Conservation (phyloP, 495 filamentous ascomycete species). For the Podospora fimiseda region DNA sequence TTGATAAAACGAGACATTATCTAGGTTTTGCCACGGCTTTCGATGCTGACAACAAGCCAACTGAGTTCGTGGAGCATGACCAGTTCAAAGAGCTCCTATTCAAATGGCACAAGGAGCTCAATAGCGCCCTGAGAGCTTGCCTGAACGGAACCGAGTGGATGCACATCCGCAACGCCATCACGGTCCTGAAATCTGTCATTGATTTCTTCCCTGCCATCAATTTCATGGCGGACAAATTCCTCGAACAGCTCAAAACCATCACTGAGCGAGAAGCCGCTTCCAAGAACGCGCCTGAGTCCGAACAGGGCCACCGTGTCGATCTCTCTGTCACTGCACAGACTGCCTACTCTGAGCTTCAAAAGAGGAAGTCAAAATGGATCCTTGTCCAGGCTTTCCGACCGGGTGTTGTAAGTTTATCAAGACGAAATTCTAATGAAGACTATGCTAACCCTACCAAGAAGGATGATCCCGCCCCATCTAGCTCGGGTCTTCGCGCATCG, state of each 20-base stretch:
- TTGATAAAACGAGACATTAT: conserved; percentile 29
- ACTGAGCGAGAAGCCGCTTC: conserved; percentile 61
- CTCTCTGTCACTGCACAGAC: conserved; percentile 85
- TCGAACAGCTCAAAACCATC: conserved; percentile 61
- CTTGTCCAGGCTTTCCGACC: conserved; percentile 71
- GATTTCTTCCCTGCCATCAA: conserved; percentile 82
- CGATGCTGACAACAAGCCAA: conserved; percentile 58
- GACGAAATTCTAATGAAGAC: conserved; percentile 16
- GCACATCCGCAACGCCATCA: conserved; percentile 95
- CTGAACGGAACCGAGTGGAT: conserved; percentile 83
- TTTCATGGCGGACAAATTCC: conserved; percentile 71
- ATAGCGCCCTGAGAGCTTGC: conserved; percentile 68
- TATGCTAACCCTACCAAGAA: conserved; percentile 29
- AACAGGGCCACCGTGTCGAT: conserved; percentile 67
- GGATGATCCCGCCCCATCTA: conserved; percentile 26
- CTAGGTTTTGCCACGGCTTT: conserved; percentile 55
- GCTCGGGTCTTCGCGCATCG: conserved; percentile 31
- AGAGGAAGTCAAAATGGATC: conserved; percentile 72
- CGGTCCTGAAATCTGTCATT: conserved; percentile 72
- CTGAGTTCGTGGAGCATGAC: conserved; percentile 69
- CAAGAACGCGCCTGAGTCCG: conserved; percentile 56
- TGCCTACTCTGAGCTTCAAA: conserved; percentile 73
- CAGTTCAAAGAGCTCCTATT: conserved; percentile 78
- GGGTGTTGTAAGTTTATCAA: conserved; percentile 39
- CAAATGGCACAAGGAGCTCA: conserved; percentile 81